Evolutionary conservation across 495 filamentous ascomycete genomes (phyloP), one percentile per base, ranked within the genome.

Genomic region (Darksidea phi): DNA sequence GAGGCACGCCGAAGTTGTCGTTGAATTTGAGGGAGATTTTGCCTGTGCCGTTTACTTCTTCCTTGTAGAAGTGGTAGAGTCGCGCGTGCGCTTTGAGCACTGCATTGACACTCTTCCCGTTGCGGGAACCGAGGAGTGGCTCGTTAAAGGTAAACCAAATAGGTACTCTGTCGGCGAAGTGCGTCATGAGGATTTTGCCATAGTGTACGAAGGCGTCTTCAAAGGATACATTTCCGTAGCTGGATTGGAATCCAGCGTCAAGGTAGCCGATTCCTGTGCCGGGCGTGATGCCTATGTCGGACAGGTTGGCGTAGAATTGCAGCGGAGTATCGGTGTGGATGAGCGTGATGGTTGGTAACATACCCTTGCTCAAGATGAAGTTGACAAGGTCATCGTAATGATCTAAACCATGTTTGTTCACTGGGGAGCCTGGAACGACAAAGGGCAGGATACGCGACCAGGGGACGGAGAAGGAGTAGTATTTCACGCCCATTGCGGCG

Each of bases 311-410:
- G 24, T 63, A 63, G 18, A 70, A 64, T 21, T 70, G 41, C 67
- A 69, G 17, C 69, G 75, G 77, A 10, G 70, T 72, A 57, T 79
- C 77, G 50, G 38, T 74, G 38, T 79, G 77, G 21, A 75, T 58
- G 55, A 80, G 64, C 0, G 78, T 79, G 13, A 79, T 73, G 4
- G 74, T 64, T 7, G 78, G 78, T 17, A 70, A 59, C 66, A 80
- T 75, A 0, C 78, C 77, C 0, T 71, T 66, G 36, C 74, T 71
- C 1, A 79, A 55, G 21, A 73, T 54, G n/a, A 70, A 71, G 32
- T 77, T 67, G 53, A 80, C 79, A 41, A 80, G 57, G 48, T 79
- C 77, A 28, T 76, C 67, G 63, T 79, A 80, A 51, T 80, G 78
- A 13, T 74, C 69, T 20, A 80, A 56, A 1, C 67, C 78, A 46